Evolutionary conservation across 73 alveolate genomes (phyloP).

Genomic region (Symbiodinium pilosum): DNA sequence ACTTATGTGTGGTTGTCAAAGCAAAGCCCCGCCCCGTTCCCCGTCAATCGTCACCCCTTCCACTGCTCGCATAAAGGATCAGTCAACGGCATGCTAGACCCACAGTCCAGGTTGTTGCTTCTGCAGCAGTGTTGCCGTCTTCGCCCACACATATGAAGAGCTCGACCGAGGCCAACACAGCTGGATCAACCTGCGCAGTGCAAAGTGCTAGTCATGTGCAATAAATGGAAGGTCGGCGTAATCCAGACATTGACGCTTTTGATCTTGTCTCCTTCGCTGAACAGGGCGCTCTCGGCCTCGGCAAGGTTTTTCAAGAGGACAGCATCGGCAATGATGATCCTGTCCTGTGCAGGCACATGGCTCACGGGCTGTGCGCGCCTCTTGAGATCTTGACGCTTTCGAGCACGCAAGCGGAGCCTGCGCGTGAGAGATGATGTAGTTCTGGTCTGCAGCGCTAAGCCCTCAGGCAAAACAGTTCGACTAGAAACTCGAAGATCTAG

Average conservation of each 20-base stretch:
- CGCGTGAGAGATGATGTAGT: conserved; percentile 74
- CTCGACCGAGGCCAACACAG: conserved; percentile 10
- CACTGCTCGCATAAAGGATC: background rate
- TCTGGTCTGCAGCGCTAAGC: conserved; percentile 24
- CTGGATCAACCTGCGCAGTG: background rate
- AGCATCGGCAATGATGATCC: conserved; percentile 48
- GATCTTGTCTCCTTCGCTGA: too few species aligned
- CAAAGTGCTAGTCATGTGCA: too few species aligned
- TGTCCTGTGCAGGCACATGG: conserved; percentile 5
- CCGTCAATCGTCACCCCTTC: background rate
- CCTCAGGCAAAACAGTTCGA: too few species aligned
- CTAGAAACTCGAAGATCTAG: too few species aligned
- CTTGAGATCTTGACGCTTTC: background rate
- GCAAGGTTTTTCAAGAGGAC: background rate
- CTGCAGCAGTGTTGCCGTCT: conserved; percentile 3
- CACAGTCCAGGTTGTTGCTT: too few species aligned
- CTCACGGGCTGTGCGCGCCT: too few species aligned
- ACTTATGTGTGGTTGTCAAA: too few species aligned
- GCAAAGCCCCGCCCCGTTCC: background rate
- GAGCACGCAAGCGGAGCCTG: conserved; percentile 4
- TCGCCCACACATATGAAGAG: conserved; percentile 49
- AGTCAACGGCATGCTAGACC: too few species aligned
- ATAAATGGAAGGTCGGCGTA: too few species aligned
- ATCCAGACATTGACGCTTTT: too few species aligned
- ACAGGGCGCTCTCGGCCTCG: background rate